These are phyloP conservation scores for Paraconiothyrium sp. DNA, from an alignment of 2,329 filamentous ascomycete species.

Conservation along the genomic window DNA sequence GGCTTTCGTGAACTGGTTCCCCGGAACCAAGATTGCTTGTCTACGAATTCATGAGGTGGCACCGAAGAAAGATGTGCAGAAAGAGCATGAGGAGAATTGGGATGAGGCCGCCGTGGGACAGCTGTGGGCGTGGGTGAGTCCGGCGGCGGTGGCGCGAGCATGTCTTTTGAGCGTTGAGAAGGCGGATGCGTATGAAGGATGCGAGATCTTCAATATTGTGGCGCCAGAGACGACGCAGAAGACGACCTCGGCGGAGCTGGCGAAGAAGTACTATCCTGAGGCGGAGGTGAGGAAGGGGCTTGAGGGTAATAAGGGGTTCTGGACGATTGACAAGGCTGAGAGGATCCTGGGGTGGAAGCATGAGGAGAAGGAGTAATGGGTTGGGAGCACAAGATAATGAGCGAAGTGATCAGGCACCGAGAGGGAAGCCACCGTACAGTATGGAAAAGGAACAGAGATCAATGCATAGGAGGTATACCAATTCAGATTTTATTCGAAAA, in stretches of 20 bases:
- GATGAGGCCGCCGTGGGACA: slow-evolving; percentile 45
- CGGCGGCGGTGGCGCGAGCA: slow-evolving; percentile 47
- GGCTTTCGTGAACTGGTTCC: slow-evolving; percentile 50
- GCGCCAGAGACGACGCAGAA: slow-evolving; percentile 42
- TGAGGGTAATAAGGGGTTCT: slow-evolving; percentile 34
- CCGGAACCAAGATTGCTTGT: slow-evolving; percentile 50
- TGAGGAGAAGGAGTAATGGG: slow-evolving; percentile 29
- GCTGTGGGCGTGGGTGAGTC: slow-evolving; percentile 51
- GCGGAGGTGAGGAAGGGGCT: slow-evolving; percentile 30
- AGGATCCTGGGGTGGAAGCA: slow-evolving; percentile 36
- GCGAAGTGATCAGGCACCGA: neutral
- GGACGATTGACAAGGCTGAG: slow-evolving; percentile 35
- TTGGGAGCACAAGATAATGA: neutral
- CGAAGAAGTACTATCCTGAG: slow-evolving; percentile 36
- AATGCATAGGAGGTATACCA: too few species aligned
- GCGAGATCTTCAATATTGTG: slow-evolving; percentile 49
- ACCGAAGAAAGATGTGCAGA: slow-evolving; percentile 36
- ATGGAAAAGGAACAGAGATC: neutral
- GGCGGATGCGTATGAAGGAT: slow-evolving; percentile 42
- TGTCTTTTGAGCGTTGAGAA: slow-evolving; percentile 48
- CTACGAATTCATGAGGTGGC: slow-evolving; percentile 52
- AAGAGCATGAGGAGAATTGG: slow-evolving; percentile 49
- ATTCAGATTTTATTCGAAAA: too few species aligned
- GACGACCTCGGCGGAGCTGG: slow-evolving; percentile 30
- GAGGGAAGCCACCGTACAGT: neutral